Percentiles rank a stretch among this genome's conserved stretches.
These are phyloP conservation scores for Pueraria montana DNA, from an alignment of 306 rosid genomes.

Conservation along the genomic window DNA sequence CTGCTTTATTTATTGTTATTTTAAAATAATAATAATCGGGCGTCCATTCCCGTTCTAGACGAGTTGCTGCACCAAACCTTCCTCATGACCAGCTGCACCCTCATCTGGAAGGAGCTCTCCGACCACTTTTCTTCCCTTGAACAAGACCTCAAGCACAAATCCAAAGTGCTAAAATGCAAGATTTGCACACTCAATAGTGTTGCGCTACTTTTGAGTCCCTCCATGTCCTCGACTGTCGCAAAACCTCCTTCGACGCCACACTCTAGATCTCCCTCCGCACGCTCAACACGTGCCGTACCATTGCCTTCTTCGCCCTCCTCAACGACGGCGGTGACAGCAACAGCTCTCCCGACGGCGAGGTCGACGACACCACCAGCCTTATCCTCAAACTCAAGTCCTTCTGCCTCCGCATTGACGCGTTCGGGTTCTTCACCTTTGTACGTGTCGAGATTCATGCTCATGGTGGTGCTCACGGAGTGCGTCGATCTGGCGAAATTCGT, in stretches of 20 bases:
- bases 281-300: conserved; percentile 66
- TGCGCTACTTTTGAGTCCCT: conserved; percentile 74
- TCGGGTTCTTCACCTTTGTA: conserved; percentile 80
- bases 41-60: too few relatives aligned
- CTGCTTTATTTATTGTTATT: too few relatives aligned
- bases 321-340: not conserved
- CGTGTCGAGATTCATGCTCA: conserved; percentile 80
- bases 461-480: conserved; percentile 73
- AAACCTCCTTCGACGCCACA: conserved; percentile 69
- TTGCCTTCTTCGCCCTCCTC: conserved; percentile 57
- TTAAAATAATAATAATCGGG: too few relatives aligned
- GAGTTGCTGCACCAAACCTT: conserved; percentile 96
- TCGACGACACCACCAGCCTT: conserved; percentile 79
- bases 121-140: conserved; percentile 90
- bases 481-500: conserved; percentile 92
- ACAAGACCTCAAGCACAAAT: conserved; percentile 73
- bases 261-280: conserved; percentile 77
- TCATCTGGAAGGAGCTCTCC: conserved; percentile 96
- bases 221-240: conserved; percentile 78
- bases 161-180: conserved; percentile 75
- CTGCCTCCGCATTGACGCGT: conserved; percentile 79
- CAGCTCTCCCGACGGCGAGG: conserved; percentile 52
- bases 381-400: conserved; percentile 67
- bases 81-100: conserved; percentile 94
- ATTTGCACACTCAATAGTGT: conserved; percentile 66